Conservation (phyloP, 2,329 filamentous ascomycete species). For the Aspergillus viridinutans region DNA sequence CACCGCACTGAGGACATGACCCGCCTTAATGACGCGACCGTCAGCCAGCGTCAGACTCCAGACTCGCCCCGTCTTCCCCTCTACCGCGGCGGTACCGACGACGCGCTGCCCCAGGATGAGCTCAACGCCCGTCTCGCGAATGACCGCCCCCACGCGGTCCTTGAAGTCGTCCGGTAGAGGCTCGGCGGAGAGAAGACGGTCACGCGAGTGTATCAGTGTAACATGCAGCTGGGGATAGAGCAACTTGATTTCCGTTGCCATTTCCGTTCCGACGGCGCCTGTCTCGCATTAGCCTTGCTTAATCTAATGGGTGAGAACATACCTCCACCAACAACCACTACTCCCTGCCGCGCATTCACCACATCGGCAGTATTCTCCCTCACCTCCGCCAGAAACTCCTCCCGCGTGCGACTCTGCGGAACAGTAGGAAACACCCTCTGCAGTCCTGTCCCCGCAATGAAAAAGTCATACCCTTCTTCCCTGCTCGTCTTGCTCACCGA, state of each 20-base stretch:
- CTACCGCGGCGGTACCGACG: constrained; percentile 17
- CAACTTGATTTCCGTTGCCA: constrained; percentile 72
- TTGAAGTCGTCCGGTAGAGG: constrained; percentile 65
- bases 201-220: constrained; percentile 70
- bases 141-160: constrained; percentile 54
- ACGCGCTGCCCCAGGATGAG: constrained; percentile 26
- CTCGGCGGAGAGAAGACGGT: constrained; percentile 68
- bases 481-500: constrained; percentile 41
- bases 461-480: constrained; percentile 61
- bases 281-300: neutral
- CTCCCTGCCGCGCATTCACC: constrained; percentile 42
- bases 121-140: constrained; percentile 58
- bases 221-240: constrained; percentile 61
- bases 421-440: constrained; percentile 68
- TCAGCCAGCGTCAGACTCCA: constrained; percentile 55
- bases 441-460: constrained; percentile 68
- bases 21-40: constrained; percentile 56
- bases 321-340: constrained; percentile 72
- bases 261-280: constrained; percentile 76
- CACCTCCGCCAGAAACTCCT: constrained; percentile 24
- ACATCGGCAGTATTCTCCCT: constrained; percentile 30
- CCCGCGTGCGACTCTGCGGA: constrained; percentile 54
- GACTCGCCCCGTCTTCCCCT: constrained; percentile 13
- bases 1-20: constrained; percentile 66
- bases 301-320: neutral